Evolutionary conservation across 768 basidiomycete genomes (phyloP), one percentile per base, ranked within the genome.

Genomic region (Tylopilus sp.): DNA sequence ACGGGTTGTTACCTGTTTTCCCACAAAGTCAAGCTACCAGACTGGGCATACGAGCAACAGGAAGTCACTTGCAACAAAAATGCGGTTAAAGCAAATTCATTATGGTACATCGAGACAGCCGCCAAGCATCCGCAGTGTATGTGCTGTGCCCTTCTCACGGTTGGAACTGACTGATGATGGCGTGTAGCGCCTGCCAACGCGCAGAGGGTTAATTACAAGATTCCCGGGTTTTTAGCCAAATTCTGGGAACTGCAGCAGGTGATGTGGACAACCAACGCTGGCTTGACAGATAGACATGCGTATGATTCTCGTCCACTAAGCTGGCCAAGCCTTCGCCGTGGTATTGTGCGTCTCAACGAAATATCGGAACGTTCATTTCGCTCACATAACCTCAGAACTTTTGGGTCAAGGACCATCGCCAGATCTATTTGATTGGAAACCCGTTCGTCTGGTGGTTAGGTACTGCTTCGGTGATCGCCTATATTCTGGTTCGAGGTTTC

Each of bases 31-130:
- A 98, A 98, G 71, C 73, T 99, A 1, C 97, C 97, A 0, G 90
- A 97, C 5, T 99, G 97, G 97, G 97, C 83, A 0, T 99, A 79
- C 59, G 97, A 98, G 65, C 97, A 99, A 69, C 97, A 99, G 67
- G 97, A 99, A 64, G 97, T 99, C 46, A 98, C 97, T 0, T 99
- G 97, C 70, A 99, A 99, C 72, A 98, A 94, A 78, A 95, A 98
- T 60, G 95, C 97, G 12, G 87, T 87, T 22, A 79, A 74, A 67
- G 79, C 77, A 2, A 98, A 98, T 69, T 94, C 93, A 26, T 65
- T 98, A 53, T 98, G 97, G 97, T 92, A 81, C 60, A 74, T 98
- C 38, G 97, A 99, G 75, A 97, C 93, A 2, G 80, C 88, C 20
- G 49, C 46, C 43, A 75, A 62, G 23, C 93, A 98, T 64, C 76